phyloP scores from a whole-genome alignment of 108 stramenopile species.

The Craspedostauros australis region DNA sequence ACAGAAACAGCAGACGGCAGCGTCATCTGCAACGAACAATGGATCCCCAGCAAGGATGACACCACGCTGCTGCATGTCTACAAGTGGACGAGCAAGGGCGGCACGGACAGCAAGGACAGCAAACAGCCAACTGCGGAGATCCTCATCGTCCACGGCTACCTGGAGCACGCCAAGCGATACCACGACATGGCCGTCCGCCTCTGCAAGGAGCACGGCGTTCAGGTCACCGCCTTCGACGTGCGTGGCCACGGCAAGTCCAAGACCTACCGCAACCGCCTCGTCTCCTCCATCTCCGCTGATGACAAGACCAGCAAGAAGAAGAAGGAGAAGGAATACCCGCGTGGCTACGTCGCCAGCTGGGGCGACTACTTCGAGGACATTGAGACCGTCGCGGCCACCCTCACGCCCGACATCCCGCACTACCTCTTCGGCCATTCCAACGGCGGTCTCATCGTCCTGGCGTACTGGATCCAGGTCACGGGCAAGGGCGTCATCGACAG shows the following conservation, averaged over 20 bases:
- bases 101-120: too few species aligned
- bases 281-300: too few species aligned
- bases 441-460: conserved; percentile 11
- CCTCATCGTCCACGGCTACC: conserved; percentile 15
- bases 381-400: conserved; percentile 5
- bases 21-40: too few species aligned
- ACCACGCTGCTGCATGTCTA: too few species aligned
- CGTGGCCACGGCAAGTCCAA: conserved; percentile 22
- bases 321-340: too few species aligned
- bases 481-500: background rate
- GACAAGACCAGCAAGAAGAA: too few species aligned
- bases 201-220: conserved; percentile 1
- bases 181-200: conserved; percentile 18
- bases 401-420: background rate
- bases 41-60: too few species aligned
- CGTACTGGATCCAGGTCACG: background rate
- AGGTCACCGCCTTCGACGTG: conserved; percentile 13
- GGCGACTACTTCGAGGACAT: conserved; percentile 13
- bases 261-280: conserved; percentile 6
- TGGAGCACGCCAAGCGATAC: conserved; percentile 23
- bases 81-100: too few species aligned
- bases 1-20: too few species aligned
- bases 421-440: conserved; percentile 18
- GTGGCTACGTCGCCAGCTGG: background rate
- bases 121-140: conserved; percentile 16